Conservation (phyloP, 2,329 filamentous ascomycete species). For the Aspergillus tamarii region DNA sequence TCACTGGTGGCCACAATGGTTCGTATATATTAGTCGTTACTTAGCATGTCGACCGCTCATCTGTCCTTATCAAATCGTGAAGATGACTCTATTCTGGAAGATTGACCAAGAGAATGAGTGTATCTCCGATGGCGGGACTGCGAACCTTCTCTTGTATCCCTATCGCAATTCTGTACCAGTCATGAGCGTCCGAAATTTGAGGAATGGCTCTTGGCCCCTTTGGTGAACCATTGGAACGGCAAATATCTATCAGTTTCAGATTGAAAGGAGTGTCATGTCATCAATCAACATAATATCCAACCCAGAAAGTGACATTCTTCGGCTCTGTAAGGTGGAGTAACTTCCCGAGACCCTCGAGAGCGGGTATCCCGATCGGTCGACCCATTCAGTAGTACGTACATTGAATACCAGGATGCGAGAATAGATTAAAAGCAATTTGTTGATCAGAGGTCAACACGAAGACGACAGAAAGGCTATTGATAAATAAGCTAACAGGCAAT, state of each 20-base stretch:
- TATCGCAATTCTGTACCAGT: neutral
- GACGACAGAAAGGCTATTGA: neutral
- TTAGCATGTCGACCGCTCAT: neutral
- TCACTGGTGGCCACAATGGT: conserved; percentile 1
- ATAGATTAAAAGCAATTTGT: neutral
- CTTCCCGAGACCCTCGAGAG: conserved; percentile 15
- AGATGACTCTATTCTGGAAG: neutral
- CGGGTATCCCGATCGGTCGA: conserved; percentile 21
- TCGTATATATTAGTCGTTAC: conserved; percentile 3
- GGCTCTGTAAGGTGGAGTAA: conserved; percentile 16
- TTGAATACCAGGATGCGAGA: neutral
- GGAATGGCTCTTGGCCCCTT: conserved; percentile 2
- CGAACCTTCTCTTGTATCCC: neutral
- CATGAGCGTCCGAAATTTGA: conserved; percentile 1
- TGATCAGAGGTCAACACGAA: neutral
- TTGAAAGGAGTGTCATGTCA: conserved; percentile 11
- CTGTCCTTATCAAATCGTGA: neutral
- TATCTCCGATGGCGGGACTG: conserved; percentile 3
- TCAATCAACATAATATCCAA: conserved; percentile 9
- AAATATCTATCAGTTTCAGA: conserved; percentile 18
- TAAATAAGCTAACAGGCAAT: neutral
- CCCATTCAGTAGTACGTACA: conserved; percentile 3
- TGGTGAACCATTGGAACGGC: conserved; percentile 6
- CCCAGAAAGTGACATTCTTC: conserved; percentile 21
- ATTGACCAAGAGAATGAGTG: neutral